A percentile compares a stretch with the other conserved stretches of the same genome.
These are phyloP conservation scores for Aureobasidium sp. DNA, from an alignment of 2,329 filamentous ascomycete species.

Conservation along the genomic window DNA sequence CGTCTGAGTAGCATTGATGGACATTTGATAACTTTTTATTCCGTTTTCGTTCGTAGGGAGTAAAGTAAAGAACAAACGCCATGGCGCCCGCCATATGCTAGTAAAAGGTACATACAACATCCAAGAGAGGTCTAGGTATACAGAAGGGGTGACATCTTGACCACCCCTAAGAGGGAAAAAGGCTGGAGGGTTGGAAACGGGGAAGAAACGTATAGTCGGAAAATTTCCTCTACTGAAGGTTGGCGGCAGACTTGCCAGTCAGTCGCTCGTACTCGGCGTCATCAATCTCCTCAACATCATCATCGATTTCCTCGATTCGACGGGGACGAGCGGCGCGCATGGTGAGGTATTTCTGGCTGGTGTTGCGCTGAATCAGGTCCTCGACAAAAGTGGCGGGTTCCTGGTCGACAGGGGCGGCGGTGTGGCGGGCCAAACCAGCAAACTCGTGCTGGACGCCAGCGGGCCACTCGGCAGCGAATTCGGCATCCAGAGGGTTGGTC, in stretches of 20 bases:
- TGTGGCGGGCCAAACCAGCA: constrained; percentile 26
- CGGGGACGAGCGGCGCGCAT: not conserved
- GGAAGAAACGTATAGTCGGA: not conserved
- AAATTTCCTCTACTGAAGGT: not conserved
- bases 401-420: constrained; percentile 13
- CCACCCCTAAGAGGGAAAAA: not conserved
- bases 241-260: not conserved
- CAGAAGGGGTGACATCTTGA: not conserved
- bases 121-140: constrained; percentile 6
- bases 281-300: not conserved
- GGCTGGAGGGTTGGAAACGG: not conserved
- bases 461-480: constrained; percentile 32
- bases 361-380: not conserved
- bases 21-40: not conserved
- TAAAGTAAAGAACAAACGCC: not conserved
- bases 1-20: not conserved
- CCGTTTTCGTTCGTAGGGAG: not conserved
- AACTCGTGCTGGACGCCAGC: constrained; percentile 25
- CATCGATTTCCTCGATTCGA: not conserved
- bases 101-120: constrained; percentile 5
- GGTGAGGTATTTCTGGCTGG: not conserved
- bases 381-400: not conserved
- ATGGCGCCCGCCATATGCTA: constrained; percentile 12
- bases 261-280: not conserved
- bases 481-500: constrained; percentile 33